phyloP scores from a whole-genome alignment of 257 asterid species.

The Verbena officinalis region DNA sequence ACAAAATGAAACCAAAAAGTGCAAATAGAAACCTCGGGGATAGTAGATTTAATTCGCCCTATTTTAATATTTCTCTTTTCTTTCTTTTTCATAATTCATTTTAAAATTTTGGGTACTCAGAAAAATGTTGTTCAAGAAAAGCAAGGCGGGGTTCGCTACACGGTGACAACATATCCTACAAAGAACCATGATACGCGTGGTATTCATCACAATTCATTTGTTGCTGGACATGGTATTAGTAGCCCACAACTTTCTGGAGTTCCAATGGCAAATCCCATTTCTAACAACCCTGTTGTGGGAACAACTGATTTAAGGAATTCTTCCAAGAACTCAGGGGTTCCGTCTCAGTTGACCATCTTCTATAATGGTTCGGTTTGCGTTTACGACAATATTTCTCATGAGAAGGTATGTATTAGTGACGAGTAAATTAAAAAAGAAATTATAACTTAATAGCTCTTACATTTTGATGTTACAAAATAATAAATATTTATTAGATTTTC shows the following conservation, averaged over 20 bases:
- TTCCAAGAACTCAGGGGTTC: constrained; percentile 43
- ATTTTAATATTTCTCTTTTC: neutral
- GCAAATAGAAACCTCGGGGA: no score
- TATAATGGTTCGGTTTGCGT: constrained; percentile 83
- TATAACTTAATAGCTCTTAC: no score
- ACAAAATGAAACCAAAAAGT: no score
- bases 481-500: no score
- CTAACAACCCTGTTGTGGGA: constrained; percentile 50
- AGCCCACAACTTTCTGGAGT: constrained; percentile 39
- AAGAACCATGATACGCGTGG: constrained; percentile 33
- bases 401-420: no score
- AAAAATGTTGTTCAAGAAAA: constrained; percentile 41
- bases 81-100: neutral
- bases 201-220: constrained; percentile 26
- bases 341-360: constrained; percentile 84
- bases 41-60: no score
- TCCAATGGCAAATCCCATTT: constrained; percentile 33
- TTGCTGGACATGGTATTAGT: constrained; percentile 37
- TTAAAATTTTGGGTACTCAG: constrained; percentile 37
- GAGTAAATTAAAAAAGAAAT: no score
- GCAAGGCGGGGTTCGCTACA: constrained; percentile 50
- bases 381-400: constrained; percentile 69
- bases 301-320: constrained; percentile 62
- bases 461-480: no score
- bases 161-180: constrained; percentile 43